Evolutionary conservation across 1,284 basidiomycete genomes (phyloP).

Genomic region (Exobasidium cylindrosporum): DNA sequence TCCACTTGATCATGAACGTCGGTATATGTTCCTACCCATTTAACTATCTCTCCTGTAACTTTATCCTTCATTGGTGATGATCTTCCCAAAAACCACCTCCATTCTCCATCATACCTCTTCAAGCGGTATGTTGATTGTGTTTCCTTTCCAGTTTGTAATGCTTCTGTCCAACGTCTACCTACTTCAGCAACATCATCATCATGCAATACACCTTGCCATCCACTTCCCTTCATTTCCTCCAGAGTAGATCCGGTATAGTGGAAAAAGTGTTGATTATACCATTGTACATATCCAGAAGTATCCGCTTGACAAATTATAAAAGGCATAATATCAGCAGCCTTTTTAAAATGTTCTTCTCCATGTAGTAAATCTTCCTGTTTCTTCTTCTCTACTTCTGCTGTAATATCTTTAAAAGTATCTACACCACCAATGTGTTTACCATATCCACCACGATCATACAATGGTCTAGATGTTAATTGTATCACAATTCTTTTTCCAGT

Average conservation of each 20-base stretch:
- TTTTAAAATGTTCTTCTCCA: constrained; percentile 43
- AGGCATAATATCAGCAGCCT: constrained; percentile 44
- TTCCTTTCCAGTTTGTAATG: constrained; percentile 53
- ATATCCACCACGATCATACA: constrained; percentile 36
- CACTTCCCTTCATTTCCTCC: constrained; percentile 41
- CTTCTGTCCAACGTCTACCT: constrained; percentile 49
- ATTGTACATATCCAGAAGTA: constrained; percentile 44
- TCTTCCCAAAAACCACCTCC: constrained; percentile 50
- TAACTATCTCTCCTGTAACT: constrained; percentile 35
- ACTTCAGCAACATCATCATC: constrained; percentile 52
- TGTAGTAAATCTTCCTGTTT: constrained; percentile 30
- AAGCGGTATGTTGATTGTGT: constrained; percentile 54
- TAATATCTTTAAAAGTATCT: constrained; percentile 38
- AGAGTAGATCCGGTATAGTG: constrained; percentile 50
- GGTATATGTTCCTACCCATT: constrained; percentile 54
- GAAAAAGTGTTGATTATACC: constrained; percentile 35
- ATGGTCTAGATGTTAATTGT: constrained; percentile 36
- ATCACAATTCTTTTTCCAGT: constrained; percentile 28
- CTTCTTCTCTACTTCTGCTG: constrained; percentile 20
- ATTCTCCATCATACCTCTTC: constrained; percentile 43
- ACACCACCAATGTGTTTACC: constrained; percentile 45
- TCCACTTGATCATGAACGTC: constrained; percentile 48
- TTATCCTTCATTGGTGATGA: constrained; percentile 44
- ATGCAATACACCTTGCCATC: constrained; percentile 54
- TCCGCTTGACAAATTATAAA: constrained; percentile 53